A percentile compares a stretch with the other conserved stretches of the same genome.
phyloP scores from a whole-genome alignment of 768 basidiomycete genomes.

The Rickenella mellea region DNA sequence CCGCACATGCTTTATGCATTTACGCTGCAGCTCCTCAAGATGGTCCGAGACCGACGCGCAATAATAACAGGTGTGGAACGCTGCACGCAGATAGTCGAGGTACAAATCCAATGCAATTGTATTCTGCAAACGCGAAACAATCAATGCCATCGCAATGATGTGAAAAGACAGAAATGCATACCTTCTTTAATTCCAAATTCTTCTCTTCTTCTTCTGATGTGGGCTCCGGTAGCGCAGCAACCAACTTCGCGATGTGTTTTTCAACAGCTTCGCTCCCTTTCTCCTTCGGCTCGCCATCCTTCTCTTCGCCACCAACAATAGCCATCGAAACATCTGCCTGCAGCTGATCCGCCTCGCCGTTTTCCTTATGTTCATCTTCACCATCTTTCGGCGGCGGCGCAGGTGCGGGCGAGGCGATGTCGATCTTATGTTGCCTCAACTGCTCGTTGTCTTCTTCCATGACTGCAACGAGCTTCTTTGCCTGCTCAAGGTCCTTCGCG shows the following conservation, averaged over 20 bases:
- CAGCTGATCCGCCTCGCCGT: conserved; percentile 11
- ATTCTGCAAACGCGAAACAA: conserved; percentile 35
- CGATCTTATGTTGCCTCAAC: conserved; percentile 35
- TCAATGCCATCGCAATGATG: conserved; percentile 9
- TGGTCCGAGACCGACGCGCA: conserved; percentile 90
- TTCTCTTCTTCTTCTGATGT: conserved; percentile 46
- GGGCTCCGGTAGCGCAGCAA: conserved; percentile 61
- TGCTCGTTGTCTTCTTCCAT: conserved; percentile 63
- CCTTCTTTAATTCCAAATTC: conserved; percentile 63
- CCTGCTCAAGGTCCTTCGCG: conserved; percentile 71
- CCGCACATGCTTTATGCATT: conserved; percentile 88
- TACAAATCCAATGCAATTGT: conserved; percentile 84
- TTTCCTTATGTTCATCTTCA: conserved; percentile 9
- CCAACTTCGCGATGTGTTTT: conserved; percentile 67
- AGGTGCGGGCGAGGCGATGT: conserved; percentile 3
- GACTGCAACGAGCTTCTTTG: conserved; percentile 58
- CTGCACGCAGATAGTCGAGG: conserved; percentile 85
- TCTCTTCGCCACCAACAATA: conserved; percentile 19
- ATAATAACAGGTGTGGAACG: conserved; percentile 95
- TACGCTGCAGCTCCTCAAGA: conserved; percentile 89
- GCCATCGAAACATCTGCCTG: conserved; percentile 16
- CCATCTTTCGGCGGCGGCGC: conserved; percentile 7
- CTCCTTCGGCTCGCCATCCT: conserved; percentile 44
- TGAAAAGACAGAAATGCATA: conserved; percentile 21
- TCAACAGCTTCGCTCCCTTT: conserved; percentile 75